phyloP scores from a whole-genome alignment of 345 rosid genomes.

The Arabidopsis arenosa region DNA sequence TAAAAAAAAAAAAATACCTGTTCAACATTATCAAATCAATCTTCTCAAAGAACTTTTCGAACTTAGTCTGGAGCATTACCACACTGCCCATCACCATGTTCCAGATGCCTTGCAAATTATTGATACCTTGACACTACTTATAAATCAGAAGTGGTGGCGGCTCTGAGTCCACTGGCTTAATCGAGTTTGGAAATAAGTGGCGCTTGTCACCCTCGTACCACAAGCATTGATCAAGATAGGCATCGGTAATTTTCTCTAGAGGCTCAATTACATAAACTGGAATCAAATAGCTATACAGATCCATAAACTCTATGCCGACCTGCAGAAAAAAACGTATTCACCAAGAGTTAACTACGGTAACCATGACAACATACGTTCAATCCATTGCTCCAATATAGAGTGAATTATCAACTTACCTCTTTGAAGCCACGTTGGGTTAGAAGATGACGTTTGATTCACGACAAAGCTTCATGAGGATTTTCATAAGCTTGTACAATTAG shows the following conservation, averaged over 20 bases:
- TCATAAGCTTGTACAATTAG: constrained; percentile 99
- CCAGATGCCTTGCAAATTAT: constrained; percentile 97
- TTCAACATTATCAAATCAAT: constrained; percentile 98
- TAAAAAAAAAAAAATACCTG: constrained; percentile 54
- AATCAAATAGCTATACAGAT: constrained; percentile 93
- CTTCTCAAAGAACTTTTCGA: constrained; percentile 98
- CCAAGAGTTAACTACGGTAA: constrained; percentile 13
- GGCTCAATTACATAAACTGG: constrained; percentile 99
- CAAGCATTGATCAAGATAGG: constrained; percentile 97
- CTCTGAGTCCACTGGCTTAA: constrained; percentile 99
- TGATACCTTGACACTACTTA: constrained; percentile 99
- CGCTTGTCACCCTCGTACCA: constrained; percentile 99
- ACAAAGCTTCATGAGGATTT: constrained; percentile 97
- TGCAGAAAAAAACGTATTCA: constrained; percentile 1
- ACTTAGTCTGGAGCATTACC: constrained; percentile 99
- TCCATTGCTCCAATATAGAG: neutral
- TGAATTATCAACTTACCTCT: constrained; percentile 61
- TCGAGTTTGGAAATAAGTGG: constrained; percentile 99
- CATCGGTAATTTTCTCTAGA: constrained; percentile 96
- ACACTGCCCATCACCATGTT: constrained; percentile 98
- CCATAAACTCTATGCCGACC: constrained; percentile 99
- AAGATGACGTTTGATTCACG: constrained; percentile 97
- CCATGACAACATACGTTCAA: neutral
- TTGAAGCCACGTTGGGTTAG: constrained; percentile 99
- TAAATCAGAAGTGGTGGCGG: constrained; percentile 98